These are phyloP conservation scores for Arxiozyma slooffiae DNA, from an alignment of 1,139 yeast genomes.

Conservation along the genomic window DNA sequence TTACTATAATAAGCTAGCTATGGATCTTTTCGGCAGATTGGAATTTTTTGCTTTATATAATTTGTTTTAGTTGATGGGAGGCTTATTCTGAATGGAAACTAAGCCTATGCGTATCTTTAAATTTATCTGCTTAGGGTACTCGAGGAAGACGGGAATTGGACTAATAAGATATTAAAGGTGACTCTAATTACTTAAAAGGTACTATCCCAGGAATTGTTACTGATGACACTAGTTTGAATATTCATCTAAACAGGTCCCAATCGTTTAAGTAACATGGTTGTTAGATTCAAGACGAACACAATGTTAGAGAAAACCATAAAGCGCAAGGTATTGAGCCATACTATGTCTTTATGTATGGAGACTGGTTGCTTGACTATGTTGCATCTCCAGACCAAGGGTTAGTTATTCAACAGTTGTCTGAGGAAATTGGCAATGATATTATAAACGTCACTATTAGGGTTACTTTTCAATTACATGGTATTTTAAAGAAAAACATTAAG, in stretches of 20 bases:
- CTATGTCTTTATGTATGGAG: constrained; percentile 91
- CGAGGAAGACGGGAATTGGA: constrained; percentile 86
- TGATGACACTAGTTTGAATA: constrained; percentile 84
- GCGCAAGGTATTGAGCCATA: constrained; percentile 92
- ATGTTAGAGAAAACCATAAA: constrained; percentile 85
- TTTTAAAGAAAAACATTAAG: constrained; percentile 80
- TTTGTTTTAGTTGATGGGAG: constrained; percentile 90
- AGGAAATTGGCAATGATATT: constrained; percentile 82
- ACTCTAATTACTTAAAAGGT: constrained; percentile 82
- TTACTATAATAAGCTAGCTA: constrained; percentile 87
- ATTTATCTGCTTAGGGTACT: constrained; percentile 77
- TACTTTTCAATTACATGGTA: constrained; percentile 93
- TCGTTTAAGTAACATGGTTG: constrained; percentile 96
- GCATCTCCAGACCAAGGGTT: constrained; percentile 87
- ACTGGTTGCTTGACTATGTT: constrained; percentile 87
- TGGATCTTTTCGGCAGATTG: constrained; percentile 59
- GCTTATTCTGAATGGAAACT: constrained; percentile 86
- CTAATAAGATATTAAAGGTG: constrained; percentile 88
- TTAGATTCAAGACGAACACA: constrained; percentile 98
- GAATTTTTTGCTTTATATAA: constrained; percentile 63
- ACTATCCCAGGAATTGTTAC: constrained; percentile 79
- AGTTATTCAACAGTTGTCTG: constrained; percentile 72
- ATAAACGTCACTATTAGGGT: constrained; percentile 94
- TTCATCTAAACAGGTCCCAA: constrained; percentile 88
- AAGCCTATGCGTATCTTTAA: constrained; percentile 75